These are phyloP conservation scores for Penicillium pancosmium DNA, from an alignment of 495 filamentous ascomycete species.

Conservation along the genomic window DNA sequence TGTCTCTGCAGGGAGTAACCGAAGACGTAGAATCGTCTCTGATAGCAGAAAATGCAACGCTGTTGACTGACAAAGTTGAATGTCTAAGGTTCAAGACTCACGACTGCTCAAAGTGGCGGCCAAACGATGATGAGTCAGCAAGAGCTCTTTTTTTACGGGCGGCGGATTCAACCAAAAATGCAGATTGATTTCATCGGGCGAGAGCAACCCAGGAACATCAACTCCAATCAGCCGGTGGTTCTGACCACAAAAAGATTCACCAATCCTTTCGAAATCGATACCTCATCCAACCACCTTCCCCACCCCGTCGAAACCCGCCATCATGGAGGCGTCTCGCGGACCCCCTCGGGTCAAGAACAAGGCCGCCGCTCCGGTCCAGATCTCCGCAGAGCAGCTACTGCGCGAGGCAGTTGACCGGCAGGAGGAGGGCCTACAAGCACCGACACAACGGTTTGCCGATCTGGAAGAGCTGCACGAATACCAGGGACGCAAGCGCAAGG, in stretches of 20 bases:
- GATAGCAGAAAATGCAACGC: too few relatives aligned
- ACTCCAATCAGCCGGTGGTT: background rate
- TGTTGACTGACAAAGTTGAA: too few relatives aligned
- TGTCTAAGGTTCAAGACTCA: too few relatives aligned
- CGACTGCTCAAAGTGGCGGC: too few relatives aligned
- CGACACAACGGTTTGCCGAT: constrained; percentile 93
- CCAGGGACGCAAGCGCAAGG: constrained; percentile 92
- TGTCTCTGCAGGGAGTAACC: background rate
- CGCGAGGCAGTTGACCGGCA: constrained; percentile 98
- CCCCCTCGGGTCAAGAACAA: constrained; percentile 98
- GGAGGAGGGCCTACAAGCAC: constrained; percentile 82
- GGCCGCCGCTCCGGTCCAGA: constrained; percentile 84
- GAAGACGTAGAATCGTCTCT: too few relatives aligned
- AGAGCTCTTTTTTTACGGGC: constrained; percentile 11
- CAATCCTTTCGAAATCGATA: background rate
- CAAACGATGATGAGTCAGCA: constrained; percentile 25
- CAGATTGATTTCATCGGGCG: constrained; percentile 10
- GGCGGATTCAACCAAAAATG: constrained; percentile 26
- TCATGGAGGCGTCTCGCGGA: constrained; percentile 91
- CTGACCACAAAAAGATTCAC: background rate
- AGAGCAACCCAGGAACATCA: background rate
- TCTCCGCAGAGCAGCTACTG: constrained; percentile 95
- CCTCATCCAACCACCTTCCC: background rate
- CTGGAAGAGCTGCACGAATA: constrained; percentile 98
- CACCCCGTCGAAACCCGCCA: constrained; percentile 14